Percentiles rank a stretch among this genome's conserved stretches.
These are phyloP conservation scores for Pelargonium australe DNA, from an alignment of 441 rosid genomes.

Conservation along the genomic window DNA sequence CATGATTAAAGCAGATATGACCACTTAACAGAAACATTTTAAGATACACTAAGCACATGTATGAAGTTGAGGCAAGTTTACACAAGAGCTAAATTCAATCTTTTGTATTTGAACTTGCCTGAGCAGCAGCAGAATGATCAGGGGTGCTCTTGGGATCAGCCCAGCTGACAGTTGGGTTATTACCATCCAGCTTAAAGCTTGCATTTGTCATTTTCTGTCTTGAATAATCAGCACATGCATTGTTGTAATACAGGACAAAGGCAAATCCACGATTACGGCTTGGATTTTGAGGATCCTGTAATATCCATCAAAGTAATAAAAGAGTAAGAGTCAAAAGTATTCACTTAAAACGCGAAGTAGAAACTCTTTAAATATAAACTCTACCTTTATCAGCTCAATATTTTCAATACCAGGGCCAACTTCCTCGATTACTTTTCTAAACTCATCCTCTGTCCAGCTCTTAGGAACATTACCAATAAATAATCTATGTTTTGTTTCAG, in stretches of 20 bases:
- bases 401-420: constrained; percentile 90
- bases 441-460: constrained; percentile 81
- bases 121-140: constrained; percentile 86
- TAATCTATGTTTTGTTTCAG: constrained; percentile 85
- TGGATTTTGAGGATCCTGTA: constrained; percentile 81
- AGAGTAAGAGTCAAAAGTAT: constrained; percentile 5
- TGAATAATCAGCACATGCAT: constrained; percentile 97
- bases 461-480: constrained; percentile 95
- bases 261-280: constrained; percentile 93
- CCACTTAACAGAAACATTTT: too few relatives aligned
- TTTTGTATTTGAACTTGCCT: constrained; percentile 38
- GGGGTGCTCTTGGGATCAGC: constrained; percentile 96
- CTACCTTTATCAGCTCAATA: constrained; percentile 84
- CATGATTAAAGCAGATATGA: too few relatives aligned
- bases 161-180: constrained; percentile 90
- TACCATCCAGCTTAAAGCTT: constrained; percentile 84
- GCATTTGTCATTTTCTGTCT: constrained; percentile 83
- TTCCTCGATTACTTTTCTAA: constrained; percentile 61
- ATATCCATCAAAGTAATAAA: constrained; percentile 7
- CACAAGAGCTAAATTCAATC: neutral
- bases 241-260: constrained; percentile 81
- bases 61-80: constrained; percentile 1
- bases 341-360: constrained; percentile 7
- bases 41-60: neutral
- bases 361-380: constrained; percentile 18